Conservation (phyloP, 1,284 basidiomycete genomes). For the Rhizoctonia solani region DNA sequence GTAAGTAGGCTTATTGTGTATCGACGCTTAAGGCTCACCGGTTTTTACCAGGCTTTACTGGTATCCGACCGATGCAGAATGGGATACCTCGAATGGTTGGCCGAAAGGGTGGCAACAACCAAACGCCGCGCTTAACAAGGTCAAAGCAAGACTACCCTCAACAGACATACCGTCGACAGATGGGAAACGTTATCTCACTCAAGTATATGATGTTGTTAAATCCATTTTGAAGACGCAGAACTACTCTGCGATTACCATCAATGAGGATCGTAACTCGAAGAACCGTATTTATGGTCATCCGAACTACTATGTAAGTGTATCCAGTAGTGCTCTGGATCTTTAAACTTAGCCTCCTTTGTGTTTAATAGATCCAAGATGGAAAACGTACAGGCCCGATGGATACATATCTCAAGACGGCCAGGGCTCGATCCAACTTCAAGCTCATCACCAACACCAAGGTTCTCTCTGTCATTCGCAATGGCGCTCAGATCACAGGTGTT, state of each 20-base stretch:
- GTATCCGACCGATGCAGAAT: slow-evolving; percentile 58
- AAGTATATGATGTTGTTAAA: slow-evolving; percentile 53
- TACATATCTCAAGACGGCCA: slow-evolving; percentile 62
- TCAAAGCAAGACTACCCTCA: slow-evolving; percentile 57
- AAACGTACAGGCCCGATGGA: slow-evolving; percentile 63
- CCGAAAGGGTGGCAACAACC: slow-evolving; percentile 60
- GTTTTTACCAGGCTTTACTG: slow-evolving; percentile 56
- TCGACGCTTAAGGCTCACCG: neutral
- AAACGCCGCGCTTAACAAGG: slow-evolving; percentile 53
- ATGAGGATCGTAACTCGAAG: slow-evolving; percentile 58
- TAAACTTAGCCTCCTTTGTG: neutral
- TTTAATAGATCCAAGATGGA: slow-evolving; percentile 56
- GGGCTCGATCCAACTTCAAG: slow-evolving; percentile 58
- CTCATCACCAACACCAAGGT: slow-evolving; percentile 57
- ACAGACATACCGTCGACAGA: slow-evolving; percentile 64
- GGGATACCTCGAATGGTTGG: slow-evolving; percentile 57
- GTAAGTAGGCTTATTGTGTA: slow-evolving; percentile 47
- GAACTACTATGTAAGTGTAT: slow-evolving; percentile 54
- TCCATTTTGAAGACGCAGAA: slow-evolving; percentile 54
- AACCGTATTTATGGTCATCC: slow-evolving; percentile 64
- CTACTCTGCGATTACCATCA: slow-evolving; percentile 59
- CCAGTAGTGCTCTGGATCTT: neutral
- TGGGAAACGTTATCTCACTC: slow-evolving; percentile 61
- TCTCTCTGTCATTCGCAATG: slow-evolving; percentile 60
- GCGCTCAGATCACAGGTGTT: slow-evolving; percentile 60